Evolutionary conservation across 768 basidiomycete species (phyloP).

Genomic region (Tulasnella calospora): DNA sequence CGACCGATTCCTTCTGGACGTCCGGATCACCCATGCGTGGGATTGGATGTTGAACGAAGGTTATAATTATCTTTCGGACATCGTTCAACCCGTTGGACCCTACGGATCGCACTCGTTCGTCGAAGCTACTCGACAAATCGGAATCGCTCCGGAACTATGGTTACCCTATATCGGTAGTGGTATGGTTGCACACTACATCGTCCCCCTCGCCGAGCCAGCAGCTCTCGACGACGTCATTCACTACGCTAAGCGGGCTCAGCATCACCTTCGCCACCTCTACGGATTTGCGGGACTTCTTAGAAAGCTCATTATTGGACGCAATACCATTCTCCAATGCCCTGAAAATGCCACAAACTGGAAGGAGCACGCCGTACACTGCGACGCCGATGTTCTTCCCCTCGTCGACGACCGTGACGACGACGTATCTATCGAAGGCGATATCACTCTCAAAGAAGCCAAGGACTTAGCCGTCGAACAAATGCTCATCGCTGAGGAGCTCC

Average conservation of each 20-base stretch:
- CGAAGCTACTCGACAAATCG: not conserved
- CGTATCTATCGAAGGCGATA: not conserved
- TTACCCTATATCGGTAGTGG: not conserved
- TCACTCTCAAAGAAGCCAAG: too few relatives aligned
- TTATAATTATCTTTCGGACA: not conserved
- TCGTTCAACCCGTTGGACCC: not conserved
- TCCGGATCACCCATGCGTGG: not conserved
- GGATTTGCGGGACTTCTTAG: not conserved
- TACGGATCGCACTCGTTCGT: not conserved
- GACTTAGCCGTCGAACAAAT: not conserved
- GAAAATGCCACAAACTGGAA: not conserved
- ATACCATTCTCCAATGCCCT: not conserved
- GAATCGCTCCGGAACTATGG: not conserved
- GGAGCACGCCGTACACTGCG: not conserved
- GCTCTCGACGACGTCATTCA: not conserved
- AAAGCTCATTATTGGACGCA: not conserved
- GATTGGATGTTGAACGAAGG: not conserved
- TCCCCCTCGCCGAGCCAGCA: not conserved
- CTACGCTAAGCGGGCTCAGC: not conserved
- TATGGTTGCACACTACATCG: not conserved
- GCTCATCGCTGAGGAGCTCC: not conserved
- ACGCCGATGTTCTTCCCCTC: not conserved
- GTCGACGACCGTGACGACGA: not conserved
- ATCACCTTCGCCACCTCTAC: not conserved
- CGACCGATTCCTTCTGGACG: not conserved